phyloP scores from a whole-genome alignment of 1,139 yeast genomes.

The Yamadazyma pseudoaaseri region DNA sequence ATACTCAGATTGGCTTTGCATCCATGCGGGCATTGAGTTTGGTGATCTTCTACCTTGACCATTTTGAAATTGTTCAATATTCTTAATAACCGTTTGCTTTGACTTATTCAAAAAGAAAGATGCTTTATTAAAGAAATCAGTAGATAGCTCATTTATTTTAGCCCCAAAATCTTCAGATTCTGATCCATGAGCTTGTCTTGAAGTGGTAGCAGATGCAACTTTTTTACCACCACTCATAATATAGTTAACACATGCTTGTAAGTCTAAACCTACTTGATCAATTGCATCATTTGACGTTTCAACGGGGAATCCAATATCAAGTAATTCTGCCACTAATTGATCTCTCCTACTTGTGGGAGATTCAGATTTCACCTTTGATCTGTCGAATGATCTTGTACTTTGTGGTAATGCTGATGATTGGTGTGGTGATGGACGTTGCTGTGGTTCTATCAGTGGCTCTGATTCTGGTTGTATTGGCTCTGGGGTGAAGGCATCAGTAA shows the following conservation, averaged over 20 bases:
- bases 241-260: conserved; percentile 65
- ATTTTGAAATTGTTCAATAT: conserved; percentile 58
- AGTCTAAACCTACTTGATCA: conserved; percentile 52
- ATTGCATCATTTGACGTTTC: conserved; percentile 65
- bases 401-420: neutral
- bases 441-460: neutral
- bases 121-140: conserved; percentile 63
- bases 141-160: conserved; percentile 59
- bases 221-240: conserved; percentile 48
- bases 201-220: conserved; percentile 15
- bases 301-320: conserved; percentile 77
- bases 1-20: conserved; percentile 57
- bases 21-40: conserved; percentile 71
- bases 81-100: conserved; percentile 59
- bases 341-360: conserved; percentile 28
- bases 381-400: no score
- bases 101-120: conserved; percentile 61
- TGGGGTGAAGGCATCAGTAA: conserved; percentile 35
- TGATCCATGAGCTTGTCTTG: conserved; percentile 5
- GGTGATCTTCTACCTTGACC: conserved; percentile 18
- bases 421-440: neutral
- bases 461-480: conserved; percentile 11
- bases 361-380: neutral
- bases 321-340: conserved; percentile 61
- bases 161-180: conserved; percentile 16